Percentiles rank a stretch among this genome's conserved stretches.
These are phyloP conservation scores for Leccinum subrobustum DNA, from an alignment of 1,284 basidiomycete species.

Conservation along the genomic window DNA sequence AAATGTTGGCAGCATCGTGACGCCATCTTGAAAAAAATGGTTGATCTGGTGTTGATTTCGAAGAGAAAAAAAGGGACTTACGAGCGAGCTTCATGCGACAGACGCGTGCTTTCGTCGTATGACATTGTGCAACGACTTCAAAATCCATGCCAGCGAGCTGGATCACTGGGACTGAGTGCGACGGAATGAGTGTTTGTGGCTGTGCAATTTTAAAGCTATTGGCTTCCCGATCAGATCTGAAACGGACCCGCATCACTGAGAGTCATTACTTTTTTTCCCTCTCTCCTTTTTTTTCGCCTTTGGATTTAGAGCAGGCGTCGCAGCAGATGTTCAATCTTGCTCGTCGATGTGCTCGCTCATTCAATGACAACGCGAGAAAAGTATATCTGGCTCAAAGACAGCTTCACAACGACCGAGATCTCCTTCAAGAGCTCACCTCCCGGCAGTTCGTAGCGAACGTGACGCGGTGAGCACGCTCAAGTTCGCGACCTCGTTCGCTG, in stretches of 20 bases:
- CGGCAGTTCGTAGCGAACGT: conserved; percentile 33
- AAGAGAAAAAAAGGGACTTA: conserved; percentile 34
- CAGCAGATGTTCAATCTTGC: conserved; percentile 24
- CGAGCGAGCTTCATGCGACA: conserved; percentile 73
- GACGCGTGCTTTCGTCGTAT: conserved; percentile 74
- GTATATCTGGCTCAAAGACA: conserved; percentile 4
- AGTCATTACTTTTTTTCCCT: neutral
- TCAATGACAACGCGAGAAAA: neutral
- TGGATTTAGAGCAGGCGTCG: neutral
- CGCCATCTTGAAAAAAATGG: conserved; percentile 52
- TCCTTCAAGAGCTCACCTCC: conserved; percentile 28
- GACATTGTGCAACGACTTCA: conserved; percentile 73
- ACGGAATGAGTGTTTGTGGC: conserved; percentile 11
- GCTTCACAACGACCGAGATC: conserved; percentile 19
- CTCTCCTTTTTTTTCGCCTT: neutral
- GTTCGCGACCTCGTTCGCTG: neutral
- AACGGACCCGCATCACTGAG: neutral
- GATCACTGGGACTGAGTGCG: neutral
- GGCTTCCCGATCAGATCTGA: conserved; percentile 5
- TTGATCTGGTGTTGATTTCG: conserved; percentile 1
- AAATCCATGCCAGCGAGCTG: conserved; percentile 57
- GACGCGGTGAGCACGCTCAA: conserved; percentile 25
- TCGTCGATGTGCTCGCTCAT: conserved; percentile 16
- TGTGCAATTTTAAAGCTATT: conserved; percentile 7
- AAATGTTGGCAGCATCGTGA: conserved; percentile 81